Evolutionary conservation across 192 early-diverging fungal genomes (phyloP), one percentile per base, ranked within the genome.

Genomic region (Pecoramyces ruminantium): DNA sequence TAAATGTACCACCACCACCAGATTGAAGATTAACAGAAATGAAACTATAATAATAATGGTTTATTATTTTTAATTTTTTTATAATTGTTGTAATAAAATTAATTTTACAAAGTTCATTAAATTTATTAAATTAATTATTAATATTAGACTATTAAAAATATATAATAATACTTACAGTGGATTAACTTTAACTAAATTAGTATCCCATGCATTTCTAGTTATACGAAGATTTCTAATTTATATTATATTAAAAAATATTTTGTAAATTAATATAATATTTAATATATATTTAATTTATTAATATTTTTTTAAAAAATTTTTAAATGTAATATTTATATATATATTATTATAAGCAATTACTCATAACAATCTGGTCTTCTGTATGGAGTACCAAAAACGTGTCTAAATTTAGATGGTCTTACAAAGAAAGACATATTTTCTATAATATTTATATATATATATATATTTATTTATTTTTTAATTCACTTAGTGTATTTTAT

Each of bases 111-210:
- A n/a, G n/a, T n/a, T n/a, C n/a, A n/a, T n/a, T n/a, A n/a, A n/a
- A n/a, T n/a, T n/a, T n/a, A n/a, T n/a, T n/a, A n/a, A n/a, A n/a
- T n/a, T n/a, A n/a, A n/a, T n/a, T n/a, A n/a, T n/a, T n/a, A n/a
- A n/a, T n/a, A n/a, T n/a, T n/a, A n/a, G n/a, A n/a, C n/a, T n/a
- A n/a, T n/a, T n/a, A n/a, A n/a, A n/a, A n/a, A n/a, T n/a, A n/a
- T n/a, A n/a, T n/a, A n/a, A n/a, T 25, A 0, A 30, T 30, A 25
- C n/a, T 85, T 87, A 89, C 84, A 96, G 92, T 80, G 95, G 93
- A 91, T 99, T 99, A 81, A 93, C 93, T 79, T 94, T 92, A 83
- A 98, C 93, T 82, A 96, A 88, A 89, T 99, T 98, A 83, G 95
- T 99, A 86, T 99, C 98, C 96, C 96, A 98, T 16, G 98, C 97